Conservation (phyloP, 1,284 basidiomycete genomes). For the Testicularia cyperi region DNA sequence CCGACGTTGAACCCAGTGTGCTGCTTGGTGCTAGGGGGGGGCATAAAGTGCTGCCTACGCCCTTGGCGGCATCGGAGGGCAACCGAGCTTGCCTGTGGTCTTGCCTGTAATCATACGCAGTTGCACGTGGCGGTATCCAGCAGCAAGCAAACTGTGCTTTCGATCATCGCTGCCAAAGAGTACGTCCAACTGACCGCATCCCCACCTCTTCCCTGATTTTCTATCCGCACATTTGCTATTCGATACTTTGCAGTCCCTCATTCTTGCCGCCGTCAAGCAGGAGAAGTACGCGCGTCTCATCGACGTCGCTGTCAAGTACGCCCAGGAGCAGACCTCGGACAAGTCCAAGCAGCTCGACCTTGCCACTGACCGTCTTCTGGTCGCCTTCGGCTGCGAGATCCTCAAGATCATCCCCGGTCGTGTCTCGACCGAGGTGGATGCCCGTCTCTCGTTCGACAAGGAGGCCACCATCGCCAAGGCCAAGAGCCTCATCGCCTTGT, state of each 20-base stretch:
- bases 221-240: background rate
- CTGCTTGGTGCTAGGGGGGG: too few relatives aligned
- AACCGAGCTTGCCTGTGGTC: too few relatives aligned
- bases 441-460: slow-evolving; percentile 93
- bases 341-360: slow-evolving; percentile 62
- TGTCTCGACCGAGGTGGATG: slow-evolving; percentile 98
- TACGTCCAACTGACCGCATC: too few relatives aligned
- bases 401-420: slow-evolving; percentile 93
- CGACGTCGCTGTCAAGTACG: slow-evolving; percentile 77
- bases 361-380: slow-evolving; percentile 86
- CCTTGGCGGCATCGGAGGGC: too few relatives aligned
- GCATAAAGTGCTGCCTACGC: too few relatives aligned
- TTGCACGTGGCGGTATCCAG: too few relatives aligned
- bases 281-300: slow-evolving; percentile 81
- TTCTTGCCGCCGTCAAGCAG: slow-evolving; percentile 91
- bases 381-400: slow-evolving; percentile 96
- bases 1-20: too few relatives aligned
- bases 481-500: slow-evolving; percentile 85
- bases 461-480: slow-evolving; percentile 82
- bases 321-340: slow-evolving; percentile 70
- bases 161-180: too few relatives aligned
- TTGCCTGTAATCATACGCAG: too few relatives aligned
- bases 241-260: slow-evolving; percentile 64
- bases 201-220: too few relatives aligned
- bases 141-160: too few relatives aligned